A percentile compares a stretch with the other conserved stretches of the same genome.
These are phyloP conservation scores for Phytophthora ohioensis DNA, from an alignment of 352 stramenopile genomes.

Conservation along the genomic window DNA sequence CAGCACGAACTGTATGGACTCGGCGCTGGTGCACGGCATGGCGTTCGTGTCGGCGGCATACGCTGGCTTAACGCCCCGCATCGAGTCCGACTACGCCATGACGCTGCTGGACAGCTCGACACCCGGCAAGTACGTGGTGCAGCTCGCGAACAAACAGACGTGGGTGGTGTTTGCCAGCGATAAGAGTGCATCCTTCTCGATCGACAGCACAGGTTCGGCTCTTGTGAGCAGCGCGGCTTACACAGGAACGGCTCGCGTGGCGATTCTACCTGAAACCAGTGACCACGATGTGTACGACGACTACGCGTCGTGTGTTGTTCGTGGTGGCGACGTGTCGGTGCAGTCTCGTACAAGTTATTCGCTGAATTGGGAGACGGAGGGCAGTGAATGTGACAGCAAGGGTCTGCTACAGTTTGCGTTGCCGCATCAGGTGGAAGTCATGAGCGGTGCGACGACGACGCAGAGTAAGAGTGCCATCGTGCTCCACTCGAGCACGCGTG, in stretches of 20 bases:
- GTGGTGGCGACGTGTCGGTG: neutral
- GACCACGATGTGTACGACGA: neutral
- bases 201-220: neutral
- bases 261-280: neutral
- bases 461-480: constrained; percentile 35
- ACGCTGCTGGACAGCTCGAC: neutral
- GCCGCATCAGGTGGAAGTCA: neutral
- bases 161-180: neutral
- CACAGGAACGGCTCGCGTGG: neutral
- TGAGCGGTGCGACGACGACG: neutral
- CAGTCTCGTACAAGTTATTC: neutral
- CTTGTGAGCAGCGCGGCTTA: neutral
- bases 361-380: constrained; percentile 1
- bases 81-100: neutral
- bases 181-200: neutral
- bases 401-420: neutral
- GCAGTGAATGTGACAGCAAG: neutral
- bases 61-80: neutral
- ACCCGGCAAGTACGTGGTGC: neutral
- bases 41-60: neutral
- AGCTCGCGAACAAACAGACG: neutral
- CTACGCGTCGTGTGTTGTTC: neutral
- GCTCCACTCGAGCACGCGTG: constrained; percentile 54
- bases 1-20: neutral
- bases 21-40: neutral